These are phyloP conservation scores for Calendula officinalis DNA, from an alignment of 129 eudicot species.

Conservation along the genomic window DNA sequence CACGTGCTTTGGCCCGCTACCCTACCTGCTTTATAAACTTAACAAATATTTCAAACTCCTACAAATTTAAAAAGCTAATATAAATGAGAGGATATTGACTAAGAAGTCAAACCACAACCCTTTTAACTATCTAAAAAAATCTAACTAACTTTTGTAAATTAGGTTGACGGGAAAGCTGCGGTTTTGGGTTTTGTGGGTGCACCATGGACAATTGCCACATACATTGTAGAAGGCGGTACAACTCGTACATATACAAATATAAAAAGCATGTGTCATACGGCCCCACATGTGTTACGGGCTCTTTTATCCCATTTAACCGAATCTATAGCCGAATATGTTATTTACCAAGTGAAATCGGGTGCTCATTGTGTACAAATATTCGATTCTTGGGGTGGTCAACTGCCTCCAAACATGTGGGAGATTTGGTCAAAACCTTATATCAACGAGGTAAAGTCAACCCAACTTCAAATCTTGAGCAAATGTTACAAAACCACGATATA, in stretches of 20 bases:
- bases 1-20: too few relatives aligned
- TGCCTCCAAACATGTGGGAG: constrained; percentile 98
- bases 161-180: constrained; percentile 93
- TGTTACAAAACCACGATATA: too few relatives aligned
- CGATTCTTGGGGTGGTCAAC: constrained; percentile 98
- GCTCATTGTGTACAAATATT: constrained; percentile 95
- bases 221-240: constrained; percentile 94
- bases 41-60: neutral
- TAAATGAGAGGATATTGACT: neutral
- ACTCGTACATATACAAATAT: constrained; percentile 87
- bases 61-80: neutral
- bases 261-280: constrained; percentile 89
- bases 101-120: neutral
- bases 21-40: neutral
- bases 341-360: constrained; percentile 85
- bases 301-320: constrained; percentile 81
- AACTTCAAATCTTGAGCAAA: neutral
- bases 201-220: constrained; percentile 98
- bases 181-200: constrained; percentile 98
- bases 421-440: constrained; percentile 97
- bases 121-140: neutral
- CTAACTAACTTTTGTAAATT: constrained; percentile 2
- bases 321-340: constrained; percentile 75
- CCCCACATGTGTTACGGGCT: constrained; percentile 70
- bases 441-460: constrained; percentile 54